Conservation (phyloP, 2,329 filamentous ascomycete species). For the Diaporthe eres region DNA sequence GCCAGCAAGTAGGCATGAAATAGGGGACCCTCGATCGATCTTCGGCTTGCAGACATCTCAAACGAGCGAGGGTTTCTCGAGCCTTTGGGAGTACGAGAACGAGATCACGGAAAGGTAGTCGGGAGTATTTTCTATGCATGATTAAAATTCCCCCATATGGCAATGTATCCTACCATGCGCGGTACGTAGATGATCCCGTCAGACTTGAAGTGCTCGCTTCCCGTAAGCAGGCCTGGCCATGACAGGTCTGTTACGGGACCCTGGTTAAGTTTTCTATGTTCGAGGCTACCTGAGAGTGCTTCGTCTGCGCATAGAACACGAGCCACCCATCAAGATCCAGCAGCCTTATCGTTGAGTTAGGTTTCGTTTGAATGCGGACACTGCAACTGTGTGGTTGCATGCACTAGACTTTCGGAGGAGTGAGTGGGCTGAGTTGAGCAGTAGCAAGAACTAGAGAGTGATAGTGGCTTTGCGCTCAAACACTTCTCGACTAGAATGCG, state of each 20-base stretch:
- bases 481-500: not conserved
- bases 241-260: not conserved
- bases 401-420: not conserved
- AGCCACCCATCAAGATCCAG: not conserved
- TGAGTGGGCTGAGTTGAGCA: not conserved
- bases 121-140: not conserved
- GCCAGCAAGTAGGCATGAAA: not conserved
- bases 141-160: not conserved
- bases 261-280: not conserved
- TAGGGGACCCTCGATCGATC: not conserved
- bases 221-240: not conserved
- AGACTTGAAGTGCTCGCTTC: not conserved
- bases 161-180: not conserved
- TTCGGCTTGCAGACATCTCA: slow-evolving; percentile 11
- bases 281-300: not conserved
- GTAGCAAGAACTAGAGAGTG: not conserved
- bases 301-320: not conserved
- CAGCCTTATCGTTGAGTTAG: not conserved
- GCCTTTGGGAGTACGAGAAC: not conserved
- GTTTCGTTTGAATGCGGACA: not conserved
- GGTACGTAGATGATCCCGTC: not conserved
- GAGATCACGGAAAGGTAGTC: not conserved
- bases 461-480: too few species aligned
- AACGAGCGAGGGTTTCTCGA: not conserved
- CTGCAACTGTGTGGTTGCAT: not conserved